These are phyloP conservation scores for Sorghum bicolor DNA, from an alignment of 176 grass and related monocot genomes.

Conservation along the genomic window Sorghum_bicolor_NCBIv3 NC_012871.2:65303501-65304000, in stretches of 20 bases:
- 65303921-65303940: constrained; percentile 39
- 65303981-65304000: neutral
- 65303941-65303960: constrained; percentile 7
- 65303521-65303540: neutral
- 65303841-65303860: neutral
- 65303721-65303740: neutral
- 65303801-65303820: neutral
- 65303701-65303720: neutral
- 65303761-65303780: neutral
- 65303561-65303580: rapidly evolving
- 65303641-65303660: neutral
- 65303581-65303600: neutral
- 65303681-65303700: neutral
- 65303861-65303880: neutral
- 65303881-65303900: neutral
- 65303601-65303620: neutral
- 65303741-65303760: neutral
- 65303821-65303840: constrained; percentile 17
- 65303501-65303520: neutral
- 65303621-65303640: neutral
- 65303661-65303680: neutral
- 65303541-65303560: neutral
- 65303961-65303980: constrained; percentile 8
- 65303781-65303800: neutral
- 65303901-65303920: neutral